A percentile compares a stretch with the other conserved stretches of the same genome.
phyloP scores from a whole-genome alignment of 257 asterid genomes.

The Fraxinus excelsior region DNA sequence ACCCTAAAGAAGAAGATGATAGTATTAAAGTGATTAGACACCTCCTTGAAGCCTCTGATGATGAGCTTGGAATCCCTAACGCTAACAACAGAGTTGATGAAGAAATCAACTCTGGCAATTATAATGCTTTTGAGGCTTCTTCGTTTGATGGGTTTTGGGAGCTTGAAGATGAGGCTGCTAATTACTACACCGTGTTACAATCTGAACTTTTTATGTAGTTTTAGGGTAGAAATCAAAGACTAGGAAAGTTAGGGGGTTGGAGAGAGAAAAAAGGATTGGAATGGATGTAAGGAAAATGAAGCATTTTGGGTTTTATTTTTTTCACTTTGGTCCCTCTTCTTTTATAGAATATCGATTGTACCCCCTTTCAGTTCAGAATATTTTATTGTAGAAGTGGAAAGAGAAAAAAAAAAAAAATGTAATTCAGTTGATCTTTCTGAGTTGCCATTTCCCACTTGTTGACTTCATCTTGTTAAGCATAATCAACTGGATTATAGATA shows the following conservation, averaged over 20 bases:
- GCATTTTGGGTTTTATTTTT: slow-evolving; percentile 31
- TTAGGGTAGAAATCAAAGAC: slow-evolving; percentile 21
- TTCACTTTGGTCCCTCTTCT: slow-evolving; percentile 44
- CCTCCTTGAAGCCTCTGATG: slow-evolving; percentile 88
- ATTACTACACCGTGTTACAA: slow-evolving; percentile 57
- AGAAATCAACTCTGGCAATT: slow-evolving; percentile 29
- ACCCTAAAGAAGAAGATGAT: slow-evolving; percentile 21
- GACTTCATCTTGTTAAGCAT: too few species aligned
- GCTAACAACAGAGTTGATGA: slow-evolving; percentile 27
- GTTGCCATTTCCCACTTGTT: too few species aligned
- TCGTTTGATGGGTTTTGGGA: slow-evolving; percentile 68
- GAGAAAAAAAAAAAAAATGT: not conserved
- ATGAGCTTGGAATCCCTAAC: slow-evolving; percentile 78
- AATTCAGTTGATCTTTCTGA: not conserved
- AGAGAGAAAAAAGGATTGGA: slow-evolving; percentile 13
- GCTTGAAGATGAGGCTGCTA: slow-evolving; percentile 72
- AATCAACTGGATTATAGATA: too few species aligned
- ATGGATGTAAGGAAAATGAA: slow-evolving; percentile 24
- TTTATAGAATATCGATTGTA: slow-evolving; percentile 27
- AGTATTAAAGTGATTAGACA: slow-evolving; percentile 57
- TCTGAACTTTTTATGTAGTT: slow-evolving; percentile 72
- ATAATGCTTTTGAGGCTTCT: slow-evolving; percentile 22
- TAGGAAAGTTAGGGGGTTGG: slow-evolving; percentile 34
- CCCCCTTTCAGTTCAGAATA: slow-evolving; percentile 36
- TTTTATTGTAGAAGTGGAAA: slow-evolving; percentile 23